Percentiles rank a stretch among this genome's conserved stretches.
Evolutionary conservation across 2,329 filamentous ascomycete species (phyloP).

Genomic region (Chrysosporium keratinophilum): DNA sequence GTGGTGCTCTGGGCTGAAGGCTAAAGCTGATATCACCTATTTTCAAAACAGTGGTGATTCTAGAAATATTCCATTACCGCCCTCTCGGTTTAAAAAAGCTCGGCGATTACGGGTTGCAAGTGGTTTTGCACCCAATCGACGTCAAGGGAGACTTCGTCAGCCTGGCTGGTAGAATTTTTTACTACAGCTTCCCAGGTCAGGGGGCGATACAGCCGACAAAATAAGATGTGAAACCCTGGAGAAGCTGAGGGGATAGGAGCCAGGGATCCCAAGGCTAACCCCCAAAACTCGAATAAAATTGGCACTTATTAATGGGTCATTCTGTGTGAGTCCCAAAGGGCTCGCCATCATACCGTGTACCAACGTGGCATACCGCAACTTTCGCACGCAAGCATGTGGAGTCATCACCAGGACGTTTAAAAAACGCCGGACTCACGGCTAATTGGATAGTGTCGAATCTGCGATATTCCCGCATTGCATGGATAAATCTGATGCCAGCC

Average conservation of each 20-base stretch:
- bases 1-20: background rate
- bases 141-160: background rate
- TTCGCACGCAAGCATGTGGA: constrained; percentile 10
- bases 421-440: constrained; percentile 9
- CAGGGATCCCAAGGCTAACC: constrained; percentile 4
- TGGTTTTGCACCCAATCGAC: background rate
- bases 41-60: constrained; percentile 4
- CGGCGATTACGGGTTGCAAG: background rate
- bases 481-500: background rate
- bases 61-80: constrained; percentile 7
- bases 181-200: constrained; percentile 1
- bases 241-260: background rate
- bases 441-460: constrained; percentile 9
- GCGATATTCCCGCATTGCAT: constrained; percentile 8
- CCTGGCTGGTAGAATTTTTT: background rate
- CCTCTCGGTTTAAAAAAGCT: background rate
- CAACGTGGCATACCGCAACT: constrained; percentile 8
- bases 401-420: constrained; percentile 2
- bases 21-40: background rate
- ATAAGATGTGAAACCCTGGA: constrained; percentile 10
- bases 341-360: constrained; percentile 4
- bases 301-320: constrained; percentile 3
- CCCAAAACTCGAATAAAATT: constrained; percentile 10
- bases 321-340: background rate
- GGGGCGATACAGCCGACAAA: background rate